A percentile compares a stretch with the other conserved stretches of the same genome.
phyloP scores from a whole-genome alignment of 129 eudicot species.

The Artemisia argyi region DNA sequence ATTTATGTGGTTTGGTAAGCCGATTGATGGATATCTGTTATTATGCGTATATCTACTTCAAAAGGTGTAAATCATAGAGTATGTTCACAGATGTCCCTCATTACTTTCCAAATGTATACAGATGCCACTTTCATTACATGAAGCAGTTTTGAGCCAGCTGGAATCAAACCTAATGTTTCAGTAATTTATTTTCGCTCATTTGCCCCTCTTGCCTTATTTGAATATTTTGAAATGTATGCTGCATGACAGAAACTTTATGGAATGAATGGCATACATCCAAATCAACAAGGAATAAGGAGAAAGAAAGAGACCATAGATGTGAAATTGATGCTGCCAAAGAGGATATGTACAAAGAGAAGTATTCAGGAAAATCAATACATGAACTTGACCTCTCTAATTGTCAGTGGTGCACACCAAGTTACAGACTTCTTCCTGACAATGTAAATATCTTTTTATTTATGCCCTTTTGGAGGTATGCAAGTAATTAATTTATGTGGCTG shows the following conservation, averaged over 20 bases:
- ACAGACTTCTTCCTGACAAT: conserved; percentile 96
- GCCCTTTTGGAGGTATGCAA: no score
- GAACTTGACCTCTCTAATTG: conserved; percentile 93
- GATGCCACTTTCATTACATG: no score
- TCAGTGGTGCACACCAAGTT: conserved; percentile 91
- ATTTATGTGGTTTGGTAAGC: no score
- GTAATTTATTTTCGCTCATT: not conserved
- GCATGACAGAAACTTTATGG: conserved; percentile 72
- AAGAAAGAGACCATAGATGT: conserved; percentile 73
- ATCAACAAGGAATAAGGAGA: conserved; percentile 62
- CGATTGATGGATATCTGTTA: no score
- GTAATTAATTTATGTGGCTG: no score
- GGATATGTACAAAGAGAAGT: conserved; percentile 69
- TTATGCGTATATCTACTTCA: no score
- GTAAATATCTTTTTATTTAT: no score
- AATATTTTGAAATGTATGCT: conserved; percentile 5
- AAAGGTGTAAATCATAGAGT: no score
- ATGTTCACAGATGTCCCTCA: no score
- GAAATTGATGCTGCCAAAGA: conserved; percentile 70
- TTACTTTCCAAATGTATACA: no score
- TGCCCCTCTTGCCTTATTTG: not conserved
- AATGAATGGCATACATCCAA: conserved; percentile 72
- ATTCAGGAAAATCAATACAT: conserved; percentile 89
- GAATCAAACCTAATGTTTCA: no score
- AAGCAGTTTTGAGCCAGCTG: no score